Conservation (phyloP, 805 yeast species). For the Scheffersomyces amazonensis region DNA sequence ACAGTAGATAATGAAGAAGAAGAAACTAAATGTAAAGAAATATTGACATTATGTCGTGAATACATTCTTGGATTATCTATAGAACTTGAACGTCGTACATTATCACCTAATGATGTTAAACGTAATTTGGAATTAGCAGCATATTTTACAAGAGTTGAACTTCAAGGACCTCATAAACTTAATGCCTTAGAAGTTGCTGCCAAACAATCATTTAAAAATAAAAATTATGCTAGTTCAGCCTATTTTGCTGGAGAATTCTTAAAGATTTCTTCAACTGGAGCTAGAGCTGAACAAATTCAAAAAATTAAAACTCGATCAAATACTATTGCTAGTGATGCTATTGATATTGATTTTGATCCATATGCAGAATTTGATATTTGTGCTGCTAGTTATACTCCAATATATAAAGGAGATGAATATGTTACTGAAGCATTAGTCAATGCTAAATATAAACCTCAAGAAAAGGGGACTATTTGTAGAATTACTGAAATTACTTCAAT, state of each 20-base stretch:
- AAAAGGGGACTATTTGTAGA: conserved; percentile 75
- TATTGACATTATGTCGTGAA: conserved; percentile 75
- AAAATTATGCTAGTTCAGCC: conserved; percentile 85
- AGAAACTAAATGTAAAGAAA: conserved; percentile 69
- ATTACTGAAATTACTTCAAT: conserved; percentile 75
- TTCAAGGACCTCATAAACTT: conserved; percentile 78
- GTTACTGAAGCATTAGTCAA: conserved; percentile 85
- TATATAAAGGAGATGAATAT: conserved; percentile 69
- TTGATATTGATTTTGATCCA: conserved; percentile 90
- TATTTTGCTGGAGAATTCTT: conserved; percentile 85
- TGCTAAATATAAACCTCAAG: conserved; percentile 75
- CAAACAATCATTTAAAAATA: conserved; percentile 85
- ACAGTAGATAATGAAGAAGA: conserved; percentile 74
- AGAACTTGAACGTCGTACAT: conserved; percentile 82
- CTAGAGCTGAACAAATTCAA: conserved; percentile 84
- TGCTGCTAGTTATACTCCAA: conserved; percentile 83
- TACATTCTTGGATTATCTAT: conserved; percentile 90
- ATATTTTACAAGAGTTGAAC: conserved; percentile 82
- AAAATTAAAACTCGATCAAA: conserved; percentile 82
- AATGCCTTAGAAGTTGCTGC: conserved; percentile 94
- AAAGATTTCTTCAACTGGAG: conserved; percentile 64
- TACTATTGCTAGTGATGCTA: conserved; percentile 75
- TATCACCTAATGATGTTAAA: conserved; percentile 68
- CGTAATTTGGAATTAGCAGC: conserved; percentile 95
- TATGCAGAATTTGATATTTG: conserved; percentile 89